These are phyloP conservation scores for Phaeophleospora eucalypticola DNA, from an alignment of 2,329 filamentous ascomycete genomes.

Conservation along the genomic window DNA sequence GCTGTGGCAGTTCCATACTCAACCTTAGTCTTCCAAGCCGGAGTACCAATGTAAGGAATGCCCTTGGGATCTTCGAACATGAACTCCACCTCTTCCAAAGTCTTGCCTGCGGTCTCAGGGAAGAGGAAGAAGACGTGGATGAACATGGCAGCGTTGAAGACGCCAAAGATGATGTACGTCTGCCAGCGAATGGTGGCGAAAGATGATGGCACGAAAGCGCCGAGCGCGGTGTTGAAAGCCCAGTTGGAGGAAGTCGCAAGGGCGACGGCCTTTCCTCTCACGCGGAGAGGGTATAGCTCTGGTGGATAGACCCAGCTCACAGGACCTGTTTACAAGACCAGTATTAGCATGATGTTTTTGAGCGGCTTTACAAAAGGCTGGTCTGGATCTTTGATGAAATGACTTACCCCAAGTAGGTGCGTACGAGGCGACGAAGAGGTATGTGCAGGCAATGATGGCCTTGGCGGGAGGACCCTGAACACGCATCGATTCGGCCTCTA, in stretches of 20 bases:
- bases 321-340: slow-evolving; percentile 36
- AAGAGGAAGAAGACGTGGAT: slow-evolving; percentile 58
- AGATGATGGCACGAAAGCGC: slow-evolving; percentile 55
- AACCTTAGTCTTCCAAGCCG: slow-evolving; percentile 10
- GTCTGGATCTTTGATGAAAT: too few species aligned
- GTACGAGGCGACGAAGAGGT: slow-evolving; percentile 67
- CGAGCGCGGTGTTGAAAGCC: slow-evolving; percentile 56
- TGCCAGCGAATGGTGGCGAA: slow-evolving; percentile 58
- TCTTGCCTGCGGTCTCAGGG: slow-evolving; percentile 69
- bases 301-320: slow-evolving; percentile 63
- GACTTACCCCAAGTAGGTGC: slow-evolving; percentile 48
- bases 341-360: too few species aligned
- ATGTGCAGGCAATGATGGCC: slow-evolving; percentile 59
- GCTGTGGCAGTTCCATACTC: slow-evolving; percentile 3
- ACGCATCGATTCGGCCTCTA: slow-evolving; percentile 38
- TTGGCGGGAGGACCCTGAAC: slow-evolving; percentile 37
- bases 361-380: too few species aligned
- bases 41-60: slow-evolving; percentile 40
- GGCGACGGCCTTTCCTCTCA: slow-evolving; percentile 57
- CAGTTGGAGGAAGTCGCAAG: slow-evolving; percentile 54
- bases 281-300: slow-evolving; percentile 61
- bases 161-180: slow-evolving; percentile 66
- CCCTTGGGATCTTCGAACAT: slow-evolving; percentile 53
- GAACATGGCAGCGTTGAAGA: slow-evolving; percentile 64
- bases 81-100: slow-evolving; percentile 72